Evolutionary conservation across 257 asterid species (phyloP), one percentile per base, ranked within the genome.

Genomic region (Verbena officinalis): DNA sequence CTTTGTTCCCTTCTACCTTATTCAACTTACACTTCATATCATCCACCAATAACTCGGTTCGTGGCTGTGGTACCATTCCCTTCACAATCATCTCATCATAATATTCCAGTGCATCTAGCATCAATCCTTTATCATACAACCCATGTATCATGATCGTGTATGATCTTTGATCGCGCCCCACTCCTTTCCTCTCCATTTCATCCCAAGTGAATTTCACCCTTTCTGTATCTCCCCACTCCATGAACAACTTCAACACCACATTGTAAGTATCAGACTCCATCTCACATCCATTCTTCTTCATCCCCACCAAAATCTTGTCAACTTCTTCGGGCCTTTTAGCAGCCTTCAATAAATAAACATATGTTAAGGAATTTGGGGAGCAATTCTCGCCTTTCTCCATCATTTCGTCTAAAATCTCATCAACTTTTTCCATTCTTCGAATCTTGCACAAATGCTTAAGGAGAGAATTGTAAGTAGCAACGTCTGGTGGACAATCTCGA

Each of bases 131-230:
- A 8, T 81, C 78, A 22, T 72, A 76, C 31, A 88, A 73, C 56
- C 95, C 92, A 23, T 89, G 92, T 62, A 91, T 48, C 69, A 89
- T 59, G 52, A 91, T 71, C 6, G 95, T 81, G 64, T 89, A 91
- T 8, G 96, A 86, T 53, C 95, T 68, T 10, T 49, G 84, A 70
- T 91, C 95, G 0, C 88, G 95, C 55, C 96, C 98, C 17, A 39
- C 10, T 14, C 98, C 87, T n/a, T 69, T 72, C 78, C 63, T 84
- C 60, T 83, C 87, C 95, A 91, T 89, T 62, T 81, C 98, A 31
- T 67, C 69, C 98, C 96, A 91, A 36, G 58, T 62, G 10, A 27
- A 9, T 57, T 56, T 70, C 65, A 64, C 80, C 65, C 83, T 66
- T 24, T 62, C 76, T 33, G 64, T 75, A 33, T 80, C 73, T 39